Evolutionary conservation across 2,329 filamentous ascomycete species (phyloP), one percentile per base, ranked within the genome.

Genomic region (Aspergillus brunneoviolaceus): DNA sequence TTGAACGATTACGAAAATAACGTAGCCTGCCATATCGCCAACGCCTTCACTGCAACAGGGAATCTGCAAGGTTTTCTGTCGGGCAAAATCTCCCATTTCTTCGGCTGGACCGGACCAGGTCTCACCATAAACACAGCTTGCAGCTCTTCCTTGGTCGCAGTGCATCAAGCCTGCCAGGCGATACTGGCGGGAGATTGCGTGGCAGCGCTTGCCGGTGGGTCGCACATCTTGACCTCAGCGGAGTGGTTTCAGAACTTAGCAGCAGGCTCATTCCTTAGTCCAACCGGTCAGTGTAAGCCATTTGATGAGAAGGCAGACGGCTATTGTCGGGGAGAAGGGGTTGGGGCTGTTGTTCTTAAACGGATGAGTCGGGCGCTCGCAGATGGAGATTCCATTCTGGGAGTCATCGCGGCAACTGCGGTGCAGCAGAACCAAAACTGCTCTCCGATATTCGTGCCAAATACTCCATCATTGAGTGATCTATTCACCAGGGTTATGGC

Each of bases 261-360:
- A 4, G 70, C 63, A 0, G 80, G 71, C 1, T 68, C 68, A 1
- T 81, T 83, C 59, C 64, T 82, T 0, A 80, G 75, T 31, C 70
- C 72, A 0, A 79, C 76, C 2, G 81, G 82, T 0, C 70, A 75
- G 19, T 84, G 81, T 60, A 81, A 80, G 50, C 71, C 79, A 3
- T 82, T 81, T 56, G 79, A 81, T 53, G 70, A 73, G 9, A 59
- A 69, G 11, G 82, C 80, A 0, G 79, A 83, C 65, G 81, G 82
- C 1, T 84, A 83, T 63, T 82, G 80, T 57, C 77, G 82, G 11
- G 80, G 72, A 0, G 82, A 84, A 58, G 81, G 75, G 9, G 70
- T 74, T 33, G 81, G 70, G 0, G 68, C 74, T 25, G 71, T 84
- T 2, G 72, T 82, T 3, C 61, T 84, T 12, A 84, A 84, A 68